Conservation (phyloP, 2,329 filamentous ascomycete genomes). For the Trichoderma sp. region DNA sequence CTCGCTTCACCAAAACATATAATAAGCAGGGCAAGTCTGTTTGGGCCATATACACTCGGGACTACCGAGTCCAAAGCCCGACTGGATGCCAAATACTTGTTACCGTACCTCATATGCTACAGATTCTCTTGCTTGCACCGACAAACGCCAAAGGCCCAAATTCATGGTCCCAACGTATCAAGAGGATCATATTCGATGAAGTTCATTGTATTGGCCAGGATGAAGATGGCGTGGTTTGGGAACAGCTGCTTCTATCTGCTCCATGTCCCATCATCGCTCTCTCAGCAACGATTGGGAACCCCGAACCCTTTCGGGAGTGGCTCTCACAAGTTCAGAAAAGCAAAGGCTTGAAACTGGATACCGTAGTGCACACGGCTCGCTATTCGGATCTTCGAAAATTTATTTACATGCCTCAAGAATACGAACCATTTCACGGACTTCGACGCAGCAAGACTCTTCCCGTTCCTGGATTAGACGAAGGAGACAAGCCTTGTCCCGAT, state of each 20-base stretch:
- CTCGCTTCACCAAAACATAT: constrained; percentile 67
- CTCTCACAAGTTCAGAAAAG: constrained; percentile 61
- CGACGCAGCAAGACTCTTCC: constrained; percentile 41
- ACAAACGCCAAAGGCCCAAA: constrained; percentile 55
- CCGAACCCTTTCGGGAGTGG: constrained; percentile 67
- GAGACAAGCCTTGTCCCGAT: constrained; percentile 33
- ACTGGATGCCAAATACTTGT: constrained; percentile 72
- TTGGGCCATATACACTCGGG: constrained; percentile 76
- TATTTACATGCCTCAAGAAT: constrained; percentile 54
- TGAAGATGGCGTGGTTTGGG: constrained; percentile 75
- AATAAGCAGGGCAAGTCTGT: constrained; percentile 62
- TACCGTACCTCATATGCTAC: constrained; percentile 74
- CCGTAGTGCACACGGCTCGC: constrained; percentile 65
- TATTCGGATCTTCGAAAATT: constrained; percentile 81
- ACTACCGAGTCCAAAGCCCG: constrained; percentile 72
- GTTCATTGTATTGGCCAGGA: constrained; percentile 77
- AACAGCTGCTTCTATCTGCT: constrained; percentile 70
- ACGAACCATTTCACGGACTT: constrained; percentile 53
- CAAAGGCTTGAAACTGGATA: constrained; percentile 62
- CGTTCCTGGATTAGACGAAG: constrained; percentile 46
- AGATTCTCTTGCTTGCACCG: constrained; percentile 71
- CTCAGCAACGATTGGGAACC: constrained; percentile 77
- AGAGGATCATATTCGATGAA: constrained; percentile 79
- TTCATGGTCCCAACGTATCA: constrained; percentile 65
- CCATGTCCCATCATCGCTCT: constrained; percentile 77